phyloP scores from a whole-genome alignment of 768 basidiomycete genomes.

The Lentinus tigrinus region DNA sequence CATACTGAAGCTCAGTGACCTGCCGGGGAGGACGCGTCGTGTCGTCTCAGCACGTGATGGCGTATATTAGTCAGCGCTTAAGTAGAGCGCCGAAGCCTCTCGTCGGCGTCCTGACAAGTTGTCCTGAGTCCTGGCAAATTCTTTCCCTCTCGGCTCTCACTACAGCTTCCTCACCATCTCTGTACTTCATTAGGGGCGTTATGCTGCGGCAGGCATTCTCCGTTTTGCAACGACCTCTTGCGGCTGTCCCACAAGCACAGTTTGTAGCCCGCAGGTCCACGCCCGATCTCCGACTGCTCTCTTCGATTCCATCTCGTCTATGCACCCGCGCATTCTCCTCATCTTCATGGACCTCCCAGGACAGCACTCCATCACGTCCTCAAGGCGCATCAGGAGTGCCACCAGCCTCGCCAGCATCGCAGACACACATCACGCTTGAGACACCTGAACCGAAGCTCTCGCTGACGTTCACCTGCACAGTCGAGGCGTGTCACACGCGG shows the following conservation, averaged over 20 bases:
- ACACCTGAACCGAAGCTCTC: slow-evolving; percentile 61
- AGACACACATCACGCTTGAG: slow-evolving; percentile 31
- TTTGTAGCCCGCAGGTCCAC: neutral
- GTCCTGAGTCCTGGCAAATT: too few species aligned
- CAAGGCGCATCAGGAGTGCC: neutral
- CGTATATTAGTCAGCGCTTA: too few species aligned
- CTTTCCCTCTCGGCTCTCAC: too few species aligned
- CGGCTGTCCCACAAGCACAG: neutral
- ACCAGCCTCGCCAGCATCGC: neutral
- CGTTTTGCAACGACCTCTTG: neutral
- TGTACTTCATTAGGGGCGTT: too few species aligned
- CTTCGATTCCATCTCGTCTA: neutral
- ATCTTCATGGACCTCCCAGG: neutral
- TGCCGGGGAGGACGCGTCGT: too few species aligned
- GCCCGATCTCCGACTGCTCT: neutral
- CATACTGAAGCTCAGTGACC: too few species aligned
- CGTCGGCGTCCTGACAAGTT: too few species aligned
- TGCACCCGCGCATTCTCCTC: neutral
- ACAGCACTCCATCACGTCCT: neutral
- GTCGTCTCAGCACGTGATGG: too few species aligned
- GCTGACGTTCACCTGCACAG: slow-evolving; percentile 88
- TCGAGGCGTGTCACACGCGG: slow-evolving; percentile 65
- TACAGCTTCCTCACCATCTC: too few species aligned
- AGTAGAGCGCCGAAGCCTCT: too few species aligned
- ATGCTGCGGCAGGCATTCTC: too few species aligned